Evolutionary conservation across 805 yeast genomes (phyloP), one percentile per base, ranked within the genome.

Genomic region (Starmerella vaccinii): DNA sequence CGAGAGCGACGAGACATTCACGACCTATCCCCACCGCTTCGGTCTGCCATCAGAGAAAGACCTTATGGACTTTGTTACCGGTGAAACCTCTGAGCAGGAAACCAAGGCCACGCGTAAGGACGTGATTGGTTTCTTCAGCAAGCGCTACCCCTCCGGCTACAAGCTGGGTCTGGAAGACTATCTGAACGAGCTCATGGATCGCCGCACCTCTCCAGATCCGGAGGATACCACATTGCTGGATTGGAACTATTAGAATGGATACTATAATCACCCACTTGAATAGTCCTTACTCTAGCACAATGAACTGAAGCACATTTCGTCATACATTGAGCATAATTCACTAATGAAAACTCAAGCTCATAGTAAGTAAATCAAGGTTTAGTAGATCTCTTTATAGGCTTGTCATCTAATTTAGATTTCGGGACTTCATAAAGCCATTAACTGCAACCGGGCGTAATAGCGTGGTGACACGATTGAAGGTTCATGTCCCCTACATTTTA

Each of bases 11-110:
- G 62, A 63, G 39, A 62, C 66, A 37, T 76, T 71, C 67, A 63
- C 61, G 30, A 67, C 73, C 55, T 75, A 77, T 61, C 87, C 88
- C 33, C 77, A 71, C 69, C 69, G 76, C 61, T 82, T 78, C 74
- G 95, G 95, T 27, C 73, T 92, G 57, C 97, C 97, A 47, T 71
- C 77, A 12, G 86, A 84, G 66, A 55, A 64, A 33, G 83, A 79
- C 53, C 73, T 90, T 51, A 76, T 75, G 60, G 70, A 71, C 46
- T 85, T 76, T 65, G 77, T 89, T 49, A 77, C 78, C 27, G 94
- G 95, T 18, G 85, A 79, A 63, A 79, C 78, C 22, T 68, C 78
- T n/a, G 73, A 75, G 55, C 74, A 84, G 61, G 74, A 81, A 38
- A 80, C 75, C 64, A 79, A 83, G 63, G 82, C 81, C 16, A 80